Conservation (phyloP, 2,329 filamentous ascomycete genomes). For the Byssochlamys sp. region DNA sequence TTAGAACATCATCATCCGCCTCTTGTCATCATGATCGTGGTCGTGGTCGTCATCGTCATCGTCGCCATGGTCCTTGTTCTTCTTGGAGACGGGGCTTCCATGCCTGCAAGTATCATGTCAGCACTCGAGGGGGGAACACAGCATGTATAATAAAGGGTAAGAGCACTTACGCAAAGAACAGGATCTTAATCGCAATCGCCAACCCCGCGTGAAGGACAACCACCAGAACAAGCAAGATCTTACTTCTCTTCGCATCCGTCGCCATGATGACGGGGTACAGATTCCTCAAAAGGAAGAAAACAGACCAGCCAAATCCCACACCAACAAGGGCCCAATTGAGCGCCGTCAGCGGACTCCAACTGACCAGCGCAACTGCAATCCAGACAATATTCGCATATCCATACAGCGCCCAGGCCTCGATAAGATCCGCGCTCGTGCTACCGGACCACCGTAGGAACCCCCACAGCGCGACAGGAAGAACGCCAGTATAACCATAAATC, state of each 20-base stretch:
- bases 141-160: background rate
- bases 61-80: constrained; percentile 26
- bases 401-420: constrained; percentile 92
- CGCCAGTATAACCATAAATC: constrained; percentile 86
- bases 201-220: constrained; percentile 79
- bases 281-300: constrained; percentile 74
- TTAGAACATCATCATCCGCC: constrained; percentile 21
- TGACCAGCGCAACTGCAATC: constrained; percentile 87
- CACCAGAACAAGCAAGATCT: constrained; percentile 74
- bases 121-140: background rate
- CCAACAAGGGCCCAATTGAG: constrained; percentile 92
- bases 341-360: constrained; percentile 74
- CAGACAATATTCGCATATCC: constrained; percentile 95
- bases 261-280: constrained; percentile 84
- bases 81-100: constrained; percentile 50
- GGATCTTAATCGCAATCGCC: constrained; percentile 84
- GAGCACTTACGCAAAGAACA: constrained; percentile 70
- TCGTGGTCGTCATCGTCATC: constrained; percentile 17
- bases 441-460: constrained; percentile 88
- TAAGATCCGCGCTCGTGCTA: constrained; percentile 79
- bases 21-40: constrained; percentile 17
- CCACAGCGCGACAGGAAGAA: constrained; percentile 79
- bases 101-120: constrained; percentile 35
- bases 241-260: constrained; percentile 84
- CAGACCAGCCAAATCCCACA: constrained; percentile 73